Base-by-base conservation (phyloP, 768 basidiomycete genomes). In the Roridomyces roridus region DNA sequence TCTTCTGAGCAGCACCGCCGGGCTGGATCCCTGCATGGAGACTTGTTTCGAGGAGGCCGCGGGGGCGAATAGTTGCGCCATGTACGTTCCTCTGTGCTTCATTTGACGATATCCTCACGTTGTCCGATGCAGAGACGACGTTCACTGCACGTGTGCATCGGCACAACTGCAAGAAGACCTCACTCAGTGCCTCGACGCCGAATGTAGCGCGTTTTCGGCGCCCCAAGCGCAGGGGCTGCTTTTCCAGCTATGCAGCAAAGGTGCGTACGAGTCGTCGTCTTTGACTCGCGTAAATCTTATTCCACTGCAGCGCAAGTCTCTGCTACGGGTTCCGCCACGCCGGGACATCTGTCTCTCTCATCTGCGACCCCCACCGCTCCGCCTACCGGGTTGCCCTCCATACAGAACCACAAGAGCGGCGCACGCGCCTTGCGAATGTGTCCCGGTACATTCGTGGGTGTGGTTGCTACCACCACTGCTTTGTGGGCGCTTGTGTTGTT, bases 1-100 rank as follows among this genome's bases (percentile, higher is more conserved):
- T 10, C 60, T 62, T 24, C 60, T 55, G 10, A 57, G 55, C 46
- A 57, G 60, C 37, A 62, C 55, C 24, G 55, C 60, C 14, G 60
- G 55, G 44, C 55, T 62, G 60, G 60, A 62, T 24, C 60, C 60
- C 36, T 62, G 60, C 51, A 62, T 62, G 60, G 60, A 62, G 20
- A 52, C 55, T 7, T 62, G 60, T 28, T 62, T 57, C 36, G 60
- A 62, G 47, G 18, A 40, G 10, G 60, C 60, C 1, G 60, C 60
- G 12, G 41, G 17, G 11, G 55, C 60, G 0, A 62, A 62, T 26
- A 46, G 31, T 28, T 62, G 60, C 26, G 14, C 60, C 8, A 37
- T 62, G 60, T 57, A 24, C 14, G 45, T 14, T 11, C 7, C 15
- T 15, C 15, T 24, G 6, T 26, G 14, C 25, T 29, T 7, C 5